phyloP scores from a whole-genome alignment of 1,139 yeast genomes.

The Candida sanyaensis region DNA sequence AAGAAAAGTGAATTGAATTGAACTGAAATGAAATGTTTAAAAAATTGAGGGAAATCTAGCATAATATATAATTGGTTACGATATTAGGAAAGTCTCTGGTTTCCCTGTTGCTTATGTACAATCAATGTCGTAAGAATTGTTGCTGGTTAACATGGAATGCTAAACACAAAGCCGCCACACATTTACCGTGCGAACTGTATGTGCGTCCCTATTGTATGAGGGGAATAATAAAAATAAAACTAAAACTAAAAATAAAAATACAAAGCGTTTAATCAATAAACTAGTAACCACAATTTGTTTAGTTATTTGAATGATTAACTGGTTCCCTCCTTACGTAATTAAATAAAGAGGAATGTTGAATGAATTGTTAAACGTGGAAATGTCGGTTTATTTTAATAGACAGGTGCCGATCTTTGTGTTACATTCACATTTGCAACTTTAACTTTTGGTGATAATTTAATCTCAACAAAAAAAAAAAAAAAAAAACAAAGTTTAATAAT shows the following conservation, averaged over 20 bases:
- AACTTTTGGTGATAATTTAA: neutral
- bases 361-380: neutral
- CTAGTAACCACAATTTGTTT: no score
- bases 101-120: neutral
- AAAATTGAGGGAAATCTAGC: neutral
- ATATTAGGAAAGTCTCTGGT: neutral
- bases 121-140: neutral
- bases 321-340: neutral
- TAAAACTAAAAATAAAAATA: no score
- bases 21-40: no score
- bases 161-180: neutral
- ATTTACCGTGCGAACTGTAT: no score
- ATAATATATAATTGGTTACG: neutral
- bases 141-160: neutral
- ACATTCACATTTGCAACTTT: constrained; percentile 1
- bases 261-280: no score
- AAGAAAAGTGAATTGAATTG: neutral
- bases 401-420: neutral
- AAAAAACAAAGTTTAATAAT: no score
- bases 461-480: neutral
- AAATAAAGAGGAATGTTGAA: neutral
- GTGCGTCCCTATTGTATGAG: no score
- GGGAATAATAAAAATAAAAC: neutral
- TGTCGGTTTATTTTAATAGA: neutral
- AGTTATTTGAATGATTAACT: no score